These are phyloP conservation scores for Schizophyllum amplum DNA, from an alignment of 1,284 basidiomycete genomes.

Conservation along the genomic window DNA sequence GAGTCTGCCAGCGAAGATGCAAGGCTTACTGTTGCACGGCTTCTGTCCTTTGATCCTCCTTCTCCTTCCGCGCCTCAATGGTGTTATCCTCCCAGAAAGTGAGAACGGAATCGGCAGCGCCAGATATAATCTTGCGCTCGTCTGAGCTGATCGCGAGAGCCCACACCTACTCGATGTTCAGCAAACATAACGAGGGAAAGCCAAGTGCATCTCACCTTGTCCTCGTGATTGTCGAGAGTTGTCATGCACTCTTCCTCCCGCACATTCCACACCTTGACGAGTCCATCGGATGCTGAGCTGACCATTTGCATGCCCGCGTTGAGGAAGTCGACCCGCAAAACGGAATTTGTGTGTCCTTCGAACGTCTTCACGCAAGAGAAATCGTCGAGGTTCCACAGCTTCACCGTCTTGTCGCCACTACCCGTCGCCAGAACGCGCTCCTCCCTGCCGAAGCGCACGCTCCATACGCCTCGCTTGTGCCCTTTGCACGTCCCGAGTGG, in stretches of 20 bases:
- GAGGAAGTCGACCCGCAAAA: constrained; percentile 89
- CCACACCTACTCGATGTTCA: constrained; percentile 65
- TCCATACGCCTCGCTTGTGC: constrained; percentile 96
- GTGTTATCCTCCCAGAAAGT: constrained; percentile 95
- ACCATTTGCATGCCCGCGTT: constrained; percentile 82
- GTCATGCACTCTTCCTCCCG: constrained; percentile 79
- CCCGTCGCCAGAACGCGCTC: constrained; percentile 89
- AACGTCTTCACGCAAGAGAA: constrained; percentile 91
- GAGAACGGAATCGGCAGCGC: constrained; percentile 89
- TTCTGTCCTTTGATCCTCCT: constrained; percentile 62
- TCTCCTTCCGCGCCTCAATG: constrained; percentile 67
- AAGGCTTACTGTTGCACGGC: constrained; percentile 67
- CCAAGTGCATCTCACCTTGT: constrained; percentile 59
- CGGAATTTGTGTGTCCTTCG: constrained; percentile 95
- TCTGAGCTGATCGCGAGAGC: constrained; percentile 76
- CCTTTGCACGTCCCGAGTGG: constrained; percentile 89
- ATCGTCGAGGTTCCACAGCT: constrained; percentile 90
- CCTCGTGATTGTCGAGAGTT: constrained; percentile 95
- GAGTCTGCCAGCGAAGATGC: neutral
- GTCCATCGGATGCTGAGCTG: constrained; percentile 86
- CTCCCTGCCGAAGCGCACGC: constrained; percentile 77
- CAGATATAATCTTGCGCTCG: constrained; percentile 80
- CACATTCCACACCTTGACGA: constrained; percentile 95
- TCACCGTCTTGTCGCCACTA: constrained; percentile 91
- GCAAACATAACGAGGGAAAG: neutral